Percentiles rank a stretch among this genome's conserved stretches.
phyloP scores from a whole-genome alignment of 345 rosid genomes.

The Moricandia moricandioides region DNA sequence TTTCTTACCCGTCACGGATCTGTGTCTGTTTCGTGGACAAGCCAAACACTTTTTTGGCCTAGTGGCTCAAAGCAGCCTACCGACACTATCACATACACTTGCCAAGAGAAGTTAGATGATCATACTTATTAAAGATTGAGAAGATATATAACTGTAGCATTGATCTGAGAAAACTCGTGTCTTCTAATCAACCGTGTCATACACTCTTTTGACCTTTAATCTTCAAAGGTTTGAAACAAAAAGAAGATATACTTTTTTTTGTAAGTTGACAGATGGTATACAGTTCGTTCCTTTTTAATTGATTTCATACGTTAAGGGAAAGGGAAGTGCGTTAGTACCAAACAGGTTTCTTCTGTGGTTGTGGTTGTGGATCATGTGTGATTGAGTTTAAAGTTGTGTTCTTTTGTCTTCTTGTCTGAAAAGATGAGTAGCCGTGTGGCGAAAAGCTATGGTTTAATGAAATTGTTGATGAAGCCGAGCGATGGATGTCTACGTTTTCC shows the following conservation, averaged over 20 bases:
- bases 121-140: background rate
- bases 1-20: constrained; percentile 9
- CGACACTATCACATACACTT: background rate
- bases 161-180: background rate
- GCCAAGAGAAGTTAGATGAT: background rate
- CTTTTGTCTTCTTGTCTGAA: background rate
- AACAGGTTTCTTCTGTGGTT: background rate
- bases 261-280: background rate
- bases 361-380: background rate
- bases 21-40: constrained; percentile 19
- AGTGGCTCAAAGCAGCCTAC: constrained; percentile 22
- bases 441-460: constrained; percentile 24
- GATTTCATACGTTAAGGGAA: background rate
- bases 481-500: constrained; percentile 13
- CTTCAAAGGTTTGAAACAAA: background rate
- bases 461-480: constrained; percentile 14
- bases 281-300: background rate
- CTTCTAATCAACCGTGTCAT: background rate
- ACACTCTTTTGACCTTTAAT: background rate
- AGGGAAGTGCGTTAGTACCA: background rate
- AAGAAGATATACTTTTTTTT: background rate
- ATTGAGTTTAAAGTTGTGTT: constrained; percentile 11
- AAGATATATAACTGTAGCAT: background rate
- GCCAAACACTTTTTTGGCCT: background rate
- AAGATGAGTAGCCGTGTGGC: constrained; percentile 23